Base-by-base conservation (phyloP, 192 early-diverging fungal species). In the Neocallimastix lanati region DNA sequence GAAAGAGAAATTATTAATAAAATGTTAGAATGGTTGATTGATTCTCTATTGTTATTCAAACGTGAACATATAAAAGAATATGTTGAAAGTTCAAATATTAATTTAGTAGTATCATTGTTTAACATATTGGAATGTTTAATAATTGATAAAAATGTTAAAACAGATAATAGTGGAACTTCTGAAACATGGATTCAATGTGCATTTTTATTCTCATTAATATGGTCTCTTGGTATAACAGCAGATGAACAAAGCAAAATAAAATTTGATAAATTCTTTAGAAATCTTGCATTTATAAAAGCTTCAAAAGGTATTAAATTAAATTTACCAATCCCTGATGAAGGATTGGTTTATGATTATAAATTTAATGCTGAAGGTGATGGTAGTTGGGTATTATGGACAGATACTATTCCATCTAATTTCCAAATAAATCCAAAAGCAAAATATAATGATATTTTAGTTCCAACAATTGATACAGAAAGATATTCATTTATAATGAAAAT, bases 361-460 rank as follows among this genome's bases (percentile, higher is more conserved):
- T 90, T 87, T 81, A 86, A 90, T 30, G 80, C 82, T 79, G 67
- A 50, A 12, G 82, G 84, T 28, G 85, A 84, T 12, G 83, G 83
- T 18, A 37, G 25, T 16, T 90, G 89, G 89, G 40, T 82, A 37
- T 50, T 80, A 28, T 90, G 89, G 89, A 28, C 86, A 28, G 84
- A 87, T 12, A 89, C 87, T 7, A 82, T 90, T 29, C 82, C 84
- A 15, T 58, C 80, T 7, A 78, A 82, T 28, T 90, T 82, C 80
- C 77, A 80, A 6, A 90, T 90, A 35, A 83, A 88, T 13, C 78
- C 86, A 12, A 90, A 90, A 80, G 83, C 85, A 11, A 90, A 90
- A 76, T 88, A 88, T 33, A 86, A 89, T 78, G 84, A 86, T 78
- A 90, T 90, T 76, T 81, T 90, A 80, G 89, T 90, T 7, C 89